Conservation (phyloP, 306 rosid species). For the Fragaria vesca region DNA sequence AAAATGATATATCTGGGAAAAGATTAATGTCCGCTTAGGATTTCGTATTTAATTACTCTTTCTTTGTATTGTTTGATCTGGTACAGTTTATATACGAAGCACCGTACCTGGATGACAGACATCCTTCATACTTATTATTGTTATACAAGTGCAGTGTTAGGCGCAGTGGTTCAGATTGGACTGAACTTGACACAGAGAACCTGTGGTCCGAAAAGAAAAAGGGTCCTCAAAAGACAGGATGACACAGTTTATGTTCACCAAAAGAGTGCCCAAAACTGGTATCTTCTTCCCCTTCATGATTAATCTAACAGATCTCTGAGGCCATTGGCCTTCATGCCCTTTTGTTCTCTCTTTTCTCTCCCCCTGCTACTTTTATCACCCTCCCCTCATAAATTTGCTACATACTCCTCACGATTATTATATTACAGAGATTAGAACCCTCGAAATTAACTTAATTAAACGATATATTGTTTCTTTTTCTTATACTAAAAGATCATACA, state of each 20-base stretch:
- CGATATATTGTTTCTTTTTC: neutral
- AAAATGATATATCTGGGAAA: neutral
- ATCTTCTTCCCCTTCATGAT: constrained; percentile 3
- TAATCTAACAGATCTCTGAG: neutral
- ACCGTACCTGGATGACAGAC: neutral
- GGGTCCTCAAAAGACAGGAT: constrained; percentile 22
- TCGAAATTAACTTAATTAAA: neutral
- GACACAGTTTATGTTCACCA: constrained; percentile 14
- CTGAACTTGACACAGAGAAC: constrained; percentile 18
- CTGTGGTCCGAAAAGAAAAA: constrained; percentile 33
- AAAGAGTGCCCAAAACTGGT: constrained; percentile 3
- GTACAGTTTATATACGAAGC: neutral
- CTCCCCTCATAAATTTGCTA: neutral
- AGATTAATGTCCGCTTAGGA: neutral
- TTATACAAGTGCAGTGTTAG: neutral
- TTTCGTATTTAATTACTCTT: neutral
- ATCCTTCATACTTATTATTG: neutral
- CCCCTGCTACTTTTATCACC: neutral
- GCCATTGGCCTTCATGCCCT: neutral
- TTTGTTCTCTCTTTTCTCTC: neutral
- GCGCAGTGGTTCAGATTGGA: constrained; percentile 1
- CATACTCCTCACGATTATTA: neutral
- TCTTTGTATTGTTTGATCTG: neutral
- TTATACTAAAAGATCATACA: neutral
- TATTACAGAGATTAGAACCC: neutral